Base-by-base conservation (phyloP, 345 rosid species). In the Odontarrhena argentea region DNA sequence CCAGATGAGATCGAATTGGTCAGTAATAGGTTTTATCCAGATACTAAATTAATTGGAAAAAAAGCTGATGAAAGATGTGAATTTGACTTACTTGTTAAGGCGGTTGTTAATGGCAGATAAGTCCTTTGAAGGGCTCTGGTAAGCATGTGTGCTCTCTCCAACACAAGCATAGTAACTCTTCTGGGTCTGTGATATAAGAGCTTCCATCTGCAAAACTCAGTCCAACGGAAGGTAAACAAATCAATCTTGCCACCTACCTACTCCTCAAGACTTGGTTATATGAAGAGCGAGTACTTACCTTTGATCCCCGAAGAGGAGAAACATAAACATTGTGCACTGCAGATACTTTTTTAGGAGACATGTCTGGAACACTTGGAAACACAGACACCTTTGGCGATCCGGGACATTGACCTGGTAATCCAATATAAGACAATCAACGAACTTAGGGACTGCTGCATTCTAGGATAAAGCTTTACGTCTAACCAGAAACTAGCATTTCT, bases 111-210 rank as follows among this genome's bases (percentile, higher is more conserved):
- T 94, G 56, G 84, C 99, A 9, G 86, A 83, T 26, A 94, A 81
- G 78, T 91, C 97, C 71, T 94, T 94, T 4, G 99, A 94, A 56
- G 99, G 99, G 85, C 99, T 94, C 74, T 87, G 96, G 73, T 83
- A 94, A 14, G 99, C 97, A 53, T 80, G 97, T 7, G 97, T 94
- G 72, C 97, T 91, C 83, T 94, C 99, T 65, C 99, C 99, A 56
- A 94, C 97, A 81, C 97, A 91, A 52, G 97, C 96, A 67, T 94
- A 94, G 73, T 85, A 88, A 79, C 99, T 94, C 76, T 79, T 88
- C 9, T 93, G 81, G 80, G 89, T 83, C 69, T 91, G 88, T 44
- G 91, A 88, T 55, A 91, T 91, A 34, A 92, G 73, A 55, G 99
- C 96, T 76, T 94, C 99, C 97, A 87, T 88, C 99, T 87, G 74